A percentile compares a stretch with the other conserved stretches of the same genome.
phyloP scores from a whole-genome alignment of 169 alveolate genomes.

The Plasmodium vinckei region DNA sequence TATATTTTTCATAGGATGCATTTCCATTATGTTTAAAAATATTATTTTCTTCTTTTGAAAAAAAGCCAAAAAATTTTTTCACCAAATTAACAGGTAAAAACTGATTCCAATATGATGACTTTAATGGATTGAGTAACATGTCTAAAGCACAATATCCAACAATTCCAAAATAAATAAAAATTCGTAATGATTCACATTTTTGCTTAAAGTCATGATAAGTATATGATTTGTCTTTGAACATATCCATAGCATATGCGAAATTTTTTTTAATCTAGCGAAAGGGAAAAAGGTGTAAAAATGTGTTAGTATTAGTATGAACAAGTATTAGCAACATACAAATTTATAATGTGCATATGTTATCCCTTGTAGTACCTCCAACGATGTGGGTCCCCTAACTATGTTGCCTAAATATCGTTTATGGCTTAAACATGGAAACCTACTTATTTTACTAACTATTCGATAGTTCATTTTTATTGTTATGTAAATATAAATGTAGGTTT shows the following conservation, averaged over 20 bases:
- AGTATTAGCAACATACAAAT: neutral
- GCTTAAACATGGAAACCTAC: neutral
- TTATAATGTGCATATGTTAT: neutral
- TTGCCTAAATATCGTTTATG: slow-evolving; percentile 58
- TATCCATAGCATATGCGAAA: slow-evolving; percentile 78
- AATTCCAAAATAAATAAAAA: slow-evolving; percentile 82
- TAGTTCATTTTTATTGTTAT: neutral
- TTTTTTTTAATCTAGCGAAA: slow-evolving; percentile 17
- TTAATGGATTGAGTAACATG: slow-evolving; percentile 77
- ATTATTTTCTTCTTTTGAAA: slow-evolving; percentile 14
- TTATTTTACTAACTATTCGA: neutral
- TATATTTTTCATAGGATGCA: slow-evolving; percentile 24
- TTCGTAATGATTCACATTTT: slow-evolving; percentile 80
- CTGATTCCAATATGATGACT: slow-evolving; percentile 82
- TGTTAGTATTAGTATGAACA: neutral
- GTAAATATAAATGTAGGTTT: neutral
- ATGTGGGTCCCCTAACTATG: slow-evolving; percentile 57
- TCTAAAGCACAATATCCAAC: slow-evolving; percentile 78
- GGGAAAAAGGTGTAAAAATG: slow-evolving; percentile 1
- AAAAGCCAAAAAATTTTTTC: slow-evolving; percentile 55
- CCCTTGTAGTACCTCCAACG: slow-evolving; percentile 27
- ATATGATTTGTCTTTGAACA: slow-evolving; percentile 76
- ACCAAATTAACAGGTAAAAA: slow-evolving; percentile 58
- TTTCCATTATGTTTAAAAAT: slow-evolving; percentile 56
- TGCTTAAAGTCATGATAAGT: slow-evolving; percentile 82